Conservation (phyloP, 805 yeast genomes). For the Candida broadrunensis region DNA sequence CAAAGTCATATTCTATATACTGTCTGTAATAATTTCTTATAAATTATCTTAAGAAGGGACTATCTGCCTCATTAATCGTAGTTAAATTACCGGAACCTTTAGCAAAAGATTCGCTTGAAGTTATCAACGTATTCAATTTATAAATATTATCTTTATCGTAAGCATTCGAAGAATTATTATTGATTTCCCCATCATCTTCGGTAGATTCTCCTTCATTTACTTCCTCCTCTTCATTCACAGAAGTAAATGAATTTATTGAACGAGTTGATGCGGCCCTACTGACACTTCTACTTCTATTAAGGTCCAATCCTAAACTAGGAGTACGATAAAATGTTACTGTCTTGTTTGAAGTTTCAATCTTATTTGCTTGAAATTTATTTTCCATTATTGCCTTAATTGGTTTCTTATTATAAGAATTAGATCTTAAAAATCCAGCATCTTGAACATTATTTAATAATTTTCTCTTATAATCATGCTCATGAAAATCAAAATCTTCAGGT, state of each 20-base stretch:
- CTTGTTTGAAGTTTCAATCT: conserved; percentile 33
- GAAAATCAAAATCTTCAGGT: conserved; percentile 39
- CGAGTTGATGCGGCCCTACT: conserved; percentile 28
- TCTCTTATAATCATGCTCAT: conserved; percentile 18
- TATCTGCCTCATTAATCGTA: conserved; percentile 20
- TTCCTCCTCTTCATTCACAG: conserved; percentile 17
- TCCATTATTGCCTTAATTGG: conserved; percentile 28
- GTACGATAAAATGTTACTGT: conserved; percentile 42
- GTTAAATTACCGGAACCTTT: conserved; percentile 8
- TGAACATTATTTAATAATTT: background rate
- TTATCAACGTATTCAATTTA: conserved; percentile 4
- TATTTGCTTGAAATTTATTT: conserved; percentile 21
- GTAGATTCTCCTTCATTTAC: background rate
- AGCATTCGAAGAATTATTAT: too few species aligned
- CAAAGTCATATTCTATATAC: too few species aligned
- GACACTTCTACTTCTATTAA: conserved; percentile 14
- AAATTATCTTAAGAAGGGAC: conserved; percentile 1
- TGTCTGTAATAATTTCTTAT: too few species aligned
- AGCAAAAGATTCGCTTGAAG: too few species aligned
- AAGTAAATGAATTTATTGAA: conserved; percentile 25
- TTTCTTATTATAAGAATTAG: conserved; percentile 38
- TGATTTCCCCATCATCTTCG: background rate
- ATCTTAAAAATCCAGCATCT: conserved; percentile 19
- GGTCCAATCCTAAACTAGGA: conserved; percentile 11
- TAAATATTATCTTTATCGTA: conserved; percentile 8